Evolutionary conservation across 2,329 filamentous ascomycete species (phyloP), one percentile per base, ranked within the genome.

Genomic region (Elsinoe perseae): DNA sequence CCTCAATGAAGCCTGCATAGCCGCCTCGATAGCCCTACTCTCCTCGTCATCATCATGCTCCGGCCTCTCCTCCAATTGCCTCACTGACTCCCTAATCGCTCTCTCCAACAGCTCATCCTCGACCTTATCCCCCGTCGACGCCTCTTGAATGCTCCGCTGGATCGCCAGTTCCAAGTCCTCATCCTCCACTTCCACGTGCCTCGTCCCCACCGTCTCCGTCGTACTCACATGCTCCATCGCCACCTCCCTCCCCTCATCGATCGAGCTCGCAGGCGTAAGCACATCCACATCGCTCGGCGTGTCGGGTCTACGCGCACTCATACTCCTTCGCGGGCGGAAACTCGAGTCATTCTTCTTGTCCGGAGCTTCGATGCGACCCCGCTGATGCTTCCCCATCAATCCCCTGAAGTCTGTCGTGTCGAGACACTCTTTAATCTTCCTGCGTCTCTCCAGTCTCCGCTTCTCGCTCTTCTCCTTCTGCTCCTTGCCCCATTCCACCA

Each of bases 151-250:
- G 1, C 85, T 87, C 9, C 76, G 75, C 54, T 77, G 79, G 57
- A 93, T 92, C 1, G 87, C 87, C 40, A 79, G 75, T 66, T 92
- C 87, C 40, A 89, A 79, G 57, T 86, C 84, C 1, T 77, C 75
- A 30, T 81, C 75, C 23, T 75, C 70, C 52, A 78, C 70, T 16
- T 77, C 72, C 40, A 74, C 70, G 46, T 71, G 67, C n/a, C 66
- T 65, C 2, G 60, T 66, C 16, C 70, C 63, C 6, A 66, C 63
- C 7, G 64, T 63, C 25, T 32, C 52, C 8, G 59, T 63, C 16
- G 65, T 66, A 18, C 56, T 40, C 12, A 64, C 63, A 36, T 67
- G 65, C 20, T 63, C 64, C 5, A 64, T 46, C 2, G 50, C 16
- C 16, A 27, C 30, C 23, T 54, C 46, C 12, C 32, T 16, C 9